Evolutionary conservation across 2,329 filamentous ascomycete species (phyloP).

Genomic region (Capronia coronata): DNA sequence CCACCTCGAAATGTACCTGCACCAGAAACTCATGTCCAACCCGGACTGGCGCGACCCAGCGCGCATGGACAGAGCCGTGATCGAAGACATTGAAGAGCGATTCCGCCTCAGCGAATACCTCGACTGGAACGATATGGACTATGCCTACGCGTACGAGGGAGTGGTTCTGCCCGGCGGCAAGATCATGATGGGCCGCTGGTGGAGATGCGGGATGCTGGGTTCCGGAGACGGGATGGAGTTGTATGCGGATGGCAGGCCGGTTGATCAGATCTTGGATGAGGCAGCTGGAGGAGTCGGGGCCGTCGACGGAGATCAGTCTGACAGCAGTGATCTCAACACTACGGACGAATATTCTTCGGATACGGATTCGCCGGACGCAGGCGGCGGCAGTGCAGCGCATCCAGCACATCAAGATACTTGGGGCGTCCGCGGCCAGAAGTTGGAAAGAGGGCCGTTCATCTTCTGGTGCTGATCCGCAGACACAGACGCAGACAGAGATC

Average conservation of each 20-base stretch:
- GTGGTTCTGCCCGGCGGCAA: constrained; percentile 43
- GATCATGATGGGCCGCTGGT: constrained; percentile 49
- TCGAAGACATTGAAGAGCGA: constrained; percentile 24
- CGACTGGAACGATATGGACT: constrained; percentile 30
- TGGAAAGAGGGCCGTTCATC: constrained; percentile 26
- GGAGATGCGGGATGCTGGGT: constrained; percentile 29
- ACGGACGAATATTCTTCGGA: not conserved
- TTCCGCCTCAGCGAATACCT: constrained; percentile 18
- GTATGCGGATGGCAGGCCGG: constrained; percentile 5
- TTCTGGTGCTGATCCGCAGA: constrained; percentile 24
- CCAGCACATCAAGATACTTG: no score
- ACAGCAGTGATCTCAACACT: no score
- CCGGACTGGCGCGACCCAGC: constrained; percentile 7
- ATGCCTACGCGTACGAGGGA: constrained; percentile 44
- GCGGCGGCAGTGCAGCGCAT: not conserved
- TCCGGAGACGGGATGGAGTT: constrained; percentile 18
- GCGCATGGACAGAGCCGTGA: constrained; percentile 6
- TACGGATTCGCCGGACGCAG: not conserved
- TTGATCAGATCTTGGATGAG: not conserved
- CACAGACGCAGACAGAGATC: no score
- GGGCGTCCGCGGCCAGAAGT: not conserved
- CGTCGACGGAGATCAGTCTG: not conserved
- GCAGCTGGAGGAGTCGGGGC: not conserved
- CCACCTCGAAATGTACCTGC: constrained; percentile 7
- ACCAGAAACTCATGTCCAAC: constrained; percentile 9